Evolutionary conservation across 768 basidiomycete species (phyloP), one percentile per base, ranked within the genome.

Genomic region (Galerina marginata): DNA sequence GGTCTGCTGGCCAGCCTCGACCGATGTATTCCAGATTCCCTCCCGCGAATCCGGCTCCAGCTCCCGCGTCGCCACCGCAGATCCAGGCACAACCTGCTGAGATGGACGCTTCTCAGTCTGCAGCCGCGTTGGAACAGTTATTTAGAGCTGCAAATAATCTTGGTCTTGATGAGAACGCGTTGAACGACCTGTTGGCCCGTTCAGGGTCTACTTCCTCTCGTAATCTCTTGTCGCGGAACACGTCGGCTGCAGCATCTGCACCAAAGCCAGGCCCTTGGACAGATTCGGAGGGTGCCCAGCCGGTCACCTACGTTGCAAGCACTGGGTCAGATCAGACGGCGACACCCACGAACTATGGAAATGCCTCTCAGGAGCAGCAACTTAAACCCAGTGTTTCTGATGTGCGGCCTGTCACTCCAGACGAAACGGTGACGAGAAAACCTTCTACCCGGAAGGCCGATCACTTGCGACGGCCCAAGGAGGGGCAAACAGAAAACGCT

Each of bases 141-240:
- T 92, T 91, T 64, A 85, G 87, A 68, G 92, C 91, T 23, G 92
- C 90, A 2, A 81, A 79, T 11, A 86, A 86, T 66, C 83, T 93
- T 39, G 92, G 91, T 33, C 81, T 94, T 38, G 90, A 93, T 74
- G 87, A 87, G 66, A 79, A 74, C 14, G 91, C 85, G 29, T 71
- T 95, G 61, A 89, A 84, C 50, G 91, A 87, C 57, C 74, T 94
- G 36, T 75, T 94, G 44, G 80, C 83, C 57, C 89, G 92, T 38
- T 91, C 92, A 51, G 83, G 83, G 33, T 89, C 92, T 16, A 79
- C 84, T 23, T 82, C 85, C 25, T 86, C 89, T 47, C 80, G 81
- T 54, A 67, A 63, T 42, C 60, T 61, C 43, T 63, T 68, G 43
- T 54, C 60, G 26, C 67, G 65, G 56, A 66, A 61, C 40, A 57